A percentile compares a stretch with the other conserved stretches of the same genome.
Evolutionary conservation across 805 yeast species (phyloP).

Genomic region (Ogataea ramenticola): DNA sequence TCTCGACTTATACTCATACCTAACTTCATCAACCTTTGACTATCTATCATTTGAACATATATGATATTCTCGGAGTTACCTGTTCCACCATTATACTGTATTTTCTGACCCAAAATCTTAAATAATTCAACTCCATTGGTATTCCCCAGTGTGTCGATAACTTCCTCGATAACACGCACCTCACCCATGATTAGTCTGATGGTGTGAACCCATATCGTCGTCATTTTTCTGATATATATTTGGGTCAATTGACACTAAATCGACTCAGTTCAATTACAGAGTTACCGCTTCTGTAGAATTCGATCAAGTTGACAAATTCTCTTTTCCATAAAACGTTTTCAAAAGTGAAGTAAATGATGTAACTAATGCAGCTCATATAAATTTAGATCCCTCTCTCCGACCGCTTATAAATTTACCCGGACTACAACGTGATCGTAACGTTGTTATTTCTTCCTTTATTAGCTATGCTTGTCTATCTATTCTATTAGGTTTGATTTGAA

Average conservation of each 20-base stretch:
- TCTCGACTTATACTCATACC: not conserved
- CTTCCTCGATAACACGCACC: not conserved
- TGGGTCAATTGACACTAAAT: too few species aligned
- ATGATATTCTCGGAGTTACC: not conserved
- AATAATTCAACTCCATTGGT: not conserved
- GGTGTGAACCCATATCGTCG: not conserved
- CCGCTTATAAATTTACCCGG: not conserved
- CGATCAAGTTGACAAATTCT: too few species aligned
- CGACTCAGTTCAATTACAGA: too few species aligned
- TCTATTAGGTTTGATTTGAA: not conserved
- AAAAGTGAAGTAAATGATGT: too few species aligned
- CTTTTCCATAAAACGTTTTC: too few species aligned
- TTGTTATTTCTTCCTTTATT: too few species aligned
- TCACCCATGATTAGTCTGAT: not conserved
- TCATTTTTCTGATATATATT: not conserved
- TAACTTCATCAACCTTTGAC: constrained; percentile 1
- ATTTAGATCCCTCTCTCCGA: too few species aligned
- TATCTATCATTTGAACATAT: constrained; percentile 2
- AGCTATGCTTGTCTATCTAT: not conserved
- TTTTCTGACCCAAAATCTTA: not conserved
- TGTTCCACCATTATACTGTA: not conserved
- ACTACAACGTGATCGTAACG: not conserved
- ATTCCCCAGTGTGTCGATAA: not conserved
- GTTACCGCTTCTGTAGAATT: too few species aligned
- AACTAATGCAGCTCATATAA: not conserved